These are phyloP conservation scores for Haplosporangium gracile DNA, from an alignment of 192 early-diverging fungal genomes.

Conservation along the genomic window DNA sequence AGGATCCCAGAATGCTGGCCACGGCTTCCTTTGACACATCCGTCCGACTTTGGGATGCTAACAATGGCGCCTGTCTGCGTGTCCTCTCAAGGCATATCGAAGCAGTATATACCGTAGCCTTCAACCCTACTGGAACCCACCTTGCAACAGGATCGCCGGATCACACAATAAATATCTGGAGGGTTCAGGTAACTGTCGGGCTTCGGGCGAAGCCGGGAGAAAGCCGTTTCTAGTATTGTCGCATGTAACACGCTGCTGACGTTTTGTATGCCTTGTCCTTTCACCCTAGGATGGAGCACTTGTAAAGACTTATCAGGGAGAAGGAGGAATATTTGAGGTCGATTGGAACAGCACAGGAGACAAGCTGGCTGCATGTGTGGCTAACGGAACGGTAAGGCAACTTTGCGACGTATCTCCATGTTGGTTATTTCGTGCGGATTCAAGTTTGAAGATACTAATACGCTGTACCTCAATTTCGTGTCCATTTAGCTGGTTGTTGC, in stretches of 20 bases:
- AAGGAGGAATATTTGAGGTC: slow-evolving; percentile 72
- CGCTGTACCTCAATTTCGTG: background rate
- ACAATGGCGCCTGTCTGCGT: slow-evolving; percentile 73
- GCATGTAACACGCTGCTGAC: background rate
- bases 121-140: slow-evolving; percentile 80
- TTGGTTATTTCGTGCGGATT: background rate
- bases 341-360: slow-evolving; percentile 70
- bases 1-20: slow-evolving; percentile 68
- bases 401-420: background rate
- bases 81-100: slow-evolving; percentile 77
- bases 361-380: slow-evolving; percentile 68
- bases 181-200: slow-evolving; percentile 58
- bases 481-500: slow-evolving; percentile 40
- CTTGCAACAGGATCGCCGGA: slow-evolving; percentile 86
- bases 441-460: background rate
- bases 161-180: slow-evolving; percentile 83
- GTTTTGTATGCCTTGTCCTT: background rate
- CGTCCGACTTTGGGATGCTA: slow-evolving; percentile 89
- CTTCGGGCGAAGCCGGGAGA: too few species aligned
- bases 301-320: slow-evolving; percentile 66
- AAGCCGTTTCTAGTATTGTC: too few species aligned
- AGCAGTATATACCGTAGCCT: slow-evolving; percentile 80
- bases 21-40: slow-evolving; percentile 87
- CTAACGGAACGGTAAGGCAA: slow-evolving; percentile 61
- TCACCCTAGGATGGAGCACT: slow-evolving; percentile 59